Conservation (phyloP, 768 basidiomycete species). For the Lactifluus piperatus region DNA sequence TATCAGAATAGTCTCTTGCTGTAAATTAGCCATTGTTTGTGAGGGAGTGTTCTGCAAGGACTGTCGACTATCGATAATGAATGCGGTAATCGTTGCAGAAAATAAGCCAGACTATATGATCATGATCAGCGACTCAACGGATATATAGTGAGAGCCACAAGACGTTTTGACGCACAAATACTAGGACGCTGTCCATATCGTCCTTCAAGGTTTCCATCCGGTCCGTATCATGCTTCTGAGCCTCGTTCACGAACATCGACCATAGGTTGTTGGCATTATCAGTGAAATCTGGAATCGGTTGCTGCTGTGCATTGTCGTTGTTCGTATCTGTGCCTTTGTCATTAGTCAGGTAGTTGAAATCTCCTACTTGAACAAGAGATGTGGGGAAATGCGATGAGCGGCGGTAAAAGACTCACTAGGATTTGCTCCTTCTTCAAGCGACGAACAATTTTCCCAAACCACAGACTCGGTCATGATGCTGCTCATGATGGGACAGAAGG, state of each 20-base stretch:
- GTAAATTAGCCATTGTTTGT: neutral
- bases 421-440: too few relatives aligned
- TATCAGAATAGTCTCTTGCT: neutral
- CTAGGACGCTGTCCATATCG: neutral
- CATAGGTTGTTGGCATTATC: neutral
- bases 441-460: too few relatives aligned
- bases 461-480: too few relatives aligned
- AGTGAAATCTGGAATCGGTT: neutral
- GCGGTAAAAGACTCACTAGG: too few relatives aligned
- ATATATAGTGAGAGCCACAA: neutral
- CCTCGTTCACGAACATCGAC: neutral
- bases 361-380: neutral
- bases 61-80: neutral
- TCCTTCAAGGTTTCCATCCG: neutral
- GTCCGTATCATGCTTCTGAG: neutral
- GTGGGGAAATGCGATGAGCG: neutral
- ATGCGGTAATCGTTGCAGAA: conserved; percentile 7
- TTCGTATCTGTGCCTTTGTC: neutral
- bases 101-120: conserved; percentile 8
- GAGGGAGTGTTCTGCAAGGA: conserved; percentile 1
- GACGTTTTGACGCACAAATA: neutral
- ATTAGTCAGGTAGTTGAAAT: neutral
- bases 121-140: neutral
- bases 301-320: neutral
- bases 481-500: too few relatives aligned